Evolutionary conservation across 345 rosid genomes (phyloP).

Genomic region (Rhodamnia argentea): DNA sequence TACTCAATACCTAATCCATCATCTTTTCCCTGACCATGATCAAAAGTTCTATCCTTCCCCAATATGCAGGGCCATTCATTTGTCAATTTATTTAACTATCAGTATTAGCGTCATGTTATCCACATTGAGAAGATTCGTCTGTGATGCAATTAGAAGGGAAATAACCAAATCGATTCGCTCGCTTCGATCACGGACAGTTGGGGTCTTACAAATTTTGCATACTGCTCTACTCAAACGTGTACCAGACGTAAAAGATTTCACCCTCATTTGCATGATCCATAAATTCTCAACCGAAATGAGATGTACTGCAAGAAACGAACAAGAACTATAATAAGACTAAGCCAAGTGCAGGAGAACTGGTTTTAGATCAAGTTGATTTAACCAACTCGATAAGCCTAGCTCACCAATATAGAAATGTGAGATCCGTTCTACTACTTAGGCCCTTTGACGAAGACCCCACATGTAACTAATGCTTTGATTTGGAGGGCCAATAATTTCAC

Average conservation of each 20-base stretch:
- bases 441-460: not conserved
- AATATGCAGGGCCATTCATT: not conserved
- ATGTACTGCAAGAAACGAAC: not conserved
- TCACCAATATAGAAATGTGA: not conserved
- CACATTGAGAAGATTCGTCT: not conserved
- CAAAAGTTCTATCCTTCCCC: not conserved
- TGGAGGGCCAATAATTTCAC: not conserved
- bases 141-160: not conserved
- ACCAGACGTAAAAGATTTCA: not conserved
- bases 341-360: not conserved
- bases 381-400: not conserved
- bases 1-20: not conserved
- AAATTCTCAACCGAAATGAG: not conserved
- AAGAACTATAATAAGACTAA: not conserved
- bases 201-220: not conserved
- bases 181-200: not conserved
- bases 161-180: not conserved
- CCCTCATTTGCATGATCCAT: not conserved
- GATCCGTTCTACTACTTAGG: not conserved
- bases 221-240: not conserved
- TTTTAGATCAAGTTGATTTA: not conserved
- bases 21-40: not conserved
- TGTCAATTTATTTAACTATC: not conserved
- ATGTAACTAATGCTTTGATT: not conserved
- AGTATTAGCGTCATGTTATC: not conserved